A percentile compares a stretch with the other conserved stretches of the same genome.
These are phyloP conservation scores for Westerdykella ornata DNA, from an alignment of 2,329 filamentous ascomycete genomes.

Conservation along the genomic window DNA sequence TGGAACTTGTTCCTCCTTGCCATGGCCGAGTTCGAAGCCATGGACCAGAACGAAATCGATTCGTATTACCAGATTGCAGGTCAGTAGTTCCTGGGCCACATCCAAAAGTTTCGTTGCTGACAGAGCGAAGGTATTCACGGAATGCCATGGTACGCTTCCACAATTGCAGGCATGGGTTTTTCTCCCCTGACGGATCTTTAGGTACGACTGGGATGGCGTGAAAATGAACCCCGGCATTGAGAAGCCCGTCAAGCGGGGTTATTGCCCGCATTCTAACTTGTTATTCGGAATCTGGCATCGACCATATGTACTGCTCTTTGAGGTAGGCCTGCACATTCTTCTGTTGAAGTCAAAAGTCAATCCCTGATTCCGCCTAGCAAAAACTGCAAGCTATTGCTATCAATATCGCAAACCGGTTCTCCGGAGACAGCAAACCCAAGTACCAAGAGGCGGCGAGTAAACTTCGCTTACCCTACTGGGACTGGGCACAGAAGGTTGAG, in stretches of 20 bases:
- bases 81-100: constrained; percentile 27
- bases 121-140: constrained; percentile 19
- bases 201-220: constrained; percentile 49
- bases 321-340: too few species aligned
- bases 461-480: constrained; percentile 40
- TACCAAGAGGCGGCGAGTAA: constrained; percentile 33
- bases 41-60: constrained; percentile 53
- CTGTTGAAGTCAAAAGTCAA: too few species aligned
- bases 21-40: constrained; percentile 61
- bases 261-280: constrained; percentile 68
- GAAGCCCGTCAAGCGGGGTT: constrained; percentile 44
- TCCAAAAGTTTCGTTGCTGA: background rate
- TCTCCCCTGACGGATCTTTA: too few species aligned
- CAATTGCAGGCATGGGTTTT: too few species aligned
- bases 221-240: constrained; percentile 46
- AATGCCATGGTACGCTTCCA: constrained; percentile 13
- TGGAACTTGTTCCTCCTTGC: constrained; percentile 71
- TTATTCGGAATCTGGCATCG: constrained; percentile 77
- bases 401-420: constrained; percentile 32
- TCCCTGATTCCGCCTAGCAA: constrained; percentile 27
- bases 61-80: constrained; percentile 73
- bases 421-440: constrained; percentile 23
- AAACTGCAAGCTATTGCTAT: constrained; percentile 32
- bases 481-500: constrained; percentile 37
- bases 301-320: constrained; percentile 60